phyloP scores from a whole-genome alignment of 2,329 filamentous ascomycete species.

The Penicillium sp. region DNA sequence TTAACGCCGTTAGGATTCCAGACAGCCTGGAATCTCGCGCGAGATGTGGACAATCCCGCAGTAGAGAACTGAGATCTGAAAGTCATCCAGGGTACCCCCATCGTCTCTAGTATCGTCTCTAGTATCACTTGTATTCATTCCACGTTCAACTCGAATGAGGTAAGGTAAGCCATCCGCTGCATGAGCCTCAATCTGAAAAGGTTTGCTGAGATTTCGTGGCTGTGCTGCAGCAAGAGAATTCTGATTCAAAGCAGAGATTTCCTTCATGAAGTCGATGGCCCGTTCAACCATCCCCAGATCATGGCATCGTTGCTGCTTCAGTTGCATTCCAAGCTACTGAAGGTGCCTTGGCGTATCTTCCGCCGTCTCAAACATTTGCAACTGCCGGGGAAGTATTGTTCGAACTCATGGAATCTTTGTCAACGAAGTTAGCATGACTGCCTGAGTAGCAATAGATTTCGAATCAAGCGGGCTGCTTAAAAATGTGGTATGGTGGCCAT shows the following conservation, averaged over 20 bases:
- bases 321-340: conserved; percentile 62
- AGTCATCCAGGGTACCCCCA: background rate
- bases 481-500: too few species aligned
- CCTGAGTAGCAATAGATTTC: background rate
- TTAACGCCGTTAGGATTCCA: background rate
- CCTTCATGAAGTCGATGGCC: conserved; percentile 7
- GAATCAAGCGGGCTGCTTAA: too few species aligned
- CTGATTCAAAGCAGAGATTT: conserved; percentile 1
- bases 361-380: conserved; percentile 34
- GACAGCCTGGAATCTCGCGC: background rate
- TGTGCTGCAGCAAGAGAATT: conserved; percentile 2
- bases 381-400: background rate
- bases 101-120: background rate
- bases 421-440: background rate
- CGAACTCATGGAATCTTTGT: background rate
- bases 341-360: conserved; percentile 58
- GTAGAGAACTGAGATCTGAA: conserved; percentile 13
- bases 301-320: conserved; percentile 13
- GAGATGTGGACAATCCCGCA: conserved; percentile 10
- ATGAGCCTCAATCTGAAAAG: conserved; percentile 12
- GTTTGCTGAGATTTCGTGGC: background rate
- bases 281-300: conserved; percentile 8
- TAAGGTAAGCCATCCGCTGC: conserved; percentile 11
- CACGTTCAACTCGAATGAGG: background rate
- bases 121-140: background rate